Evolutionary conservation across 257 asterid species (phyloP).

Genomic region (Fraxinus excelsior): DNA sequence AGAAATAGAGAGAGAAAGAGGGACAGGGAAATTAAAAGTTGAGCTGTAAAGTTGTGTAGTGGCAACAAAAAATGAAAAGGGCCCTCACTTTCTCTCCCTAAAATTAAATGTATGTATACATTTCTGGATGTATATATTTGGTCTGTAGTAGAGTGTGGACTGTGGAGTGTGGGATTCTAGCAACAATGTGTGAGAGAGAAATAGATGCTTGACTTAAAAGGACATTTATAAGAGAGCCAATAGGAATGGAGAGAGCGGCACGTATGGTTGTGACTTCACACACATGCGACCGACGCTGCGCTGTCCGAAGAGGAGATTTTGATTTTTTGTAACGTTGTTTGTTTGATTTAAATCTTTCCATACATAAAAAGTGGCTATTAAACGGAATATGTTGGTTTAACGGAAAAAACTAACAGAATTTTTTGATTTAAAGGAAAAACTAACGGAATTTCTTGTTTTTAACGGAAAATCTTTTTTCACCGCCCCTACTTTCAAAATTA

Average conservation of each 20-base stretch:
- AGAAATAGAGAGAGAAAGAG: slow-evolving; percentile 21
- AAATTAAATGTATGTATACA: slow-evolving; percentile 29
- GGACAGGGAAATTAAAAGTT: slow-evolving; percentile 32
- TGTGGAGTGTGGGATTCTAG: slow-evolving; percentile 29
- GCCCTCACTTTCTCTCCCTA: slow-evolving; percentile 41
- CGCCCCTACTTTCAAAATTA: too few relatives aligned
- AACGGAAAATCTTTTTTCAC: too few relatives aligned
- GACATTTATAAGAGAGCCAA: slow-evolving; percentile 27
- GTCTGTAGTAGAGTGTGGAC: slow-evolving; percentile 24
- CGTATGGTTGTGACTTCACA: slow-evolving; percentile 42
- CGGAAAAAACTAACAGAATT: too few relatives aligned
- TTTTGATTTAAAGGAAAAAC: too few relatives aligned
- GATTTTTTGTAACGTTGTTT: too few relatives aligned
- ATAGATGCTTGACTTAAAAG: slow-evolving; percentile 26
- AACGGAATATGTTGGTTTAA: too few relatives aligned
- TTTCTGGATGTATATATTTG: slow-evolving; percentile 23
- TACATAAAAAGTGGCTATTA: too few relatives aligned
- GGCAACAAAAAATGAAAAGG: slow-evolving; percentile 43
- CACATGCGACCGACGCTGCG: slow-evolving; percentile 53
- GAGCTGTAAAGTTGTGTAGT: slow-evolving; percentile 61
- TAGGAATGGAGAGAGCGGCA: slow-evolving; percentile 34
- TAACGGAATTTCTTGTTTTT: too few relatives aligned
- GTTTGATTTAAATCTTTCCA: too few relatives aligned
- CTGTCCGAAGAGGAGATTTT: neutral
- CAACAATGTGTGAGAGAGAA: slow-evolving; percentile 23